A percentile compares a stretch with the other conserved stretches of the same genome.
Conservation (phyloP, 2,329 filamentous ascomycete species). For the Ceratocystis albifundus region DNA sequence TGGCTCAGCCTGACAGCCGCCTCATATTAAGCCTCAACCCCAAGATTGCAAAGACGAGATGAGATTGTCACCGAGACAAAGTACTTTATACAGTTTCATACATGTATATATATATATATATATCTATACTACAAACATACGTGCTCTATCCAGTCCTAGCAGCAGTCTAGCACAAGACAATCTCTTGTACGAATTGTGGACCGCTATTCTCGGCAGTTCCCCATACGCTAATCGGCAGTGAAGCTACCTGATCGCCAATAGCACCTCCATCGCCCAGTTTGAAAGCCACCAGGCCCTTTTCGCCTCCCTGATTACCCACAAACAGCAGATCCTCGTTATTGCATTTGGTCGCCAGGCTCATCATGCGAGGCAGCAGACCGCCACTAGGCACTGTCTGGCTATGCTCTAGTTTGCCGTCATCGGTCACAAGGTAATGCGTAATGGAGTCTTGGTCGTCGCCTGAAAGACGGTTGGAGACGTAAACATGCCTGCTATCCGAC, state of each 20-base stretch:
- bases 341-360: slow-evolving; percentile 29
- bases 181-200: slow-evolving; percentile 21
- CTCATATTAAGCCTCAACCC: background rate
- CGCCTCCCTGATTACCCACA: slow-evolving; percentile 38
- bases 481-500: slow-evolving; percentile 35
- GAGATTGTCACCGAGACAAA: background rate
- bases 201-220: slow-evolving; percentile 7
- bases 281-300: slow-evolving; percentile 34
- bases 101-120: background rate
- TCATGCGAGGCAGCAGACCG: slow-evolving; percentile 37
- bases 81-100: background rate
- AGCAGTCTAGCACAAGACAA: background rate
- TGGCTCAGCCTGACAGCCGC: background rate
- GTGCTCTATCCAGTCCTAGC: background rate
- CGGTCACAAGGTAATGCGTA: slow-evolving; percentile 35
- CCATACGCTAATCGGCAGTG: slow-evolving; percentile 19
- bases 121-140: background rate
- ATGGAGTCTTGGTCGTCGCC: slow-evolving; percentile 38
- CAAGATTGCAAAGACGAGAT: background rate
- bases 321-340: slow-evolving; percentile 32
- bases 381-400: slow-evolving; percentile 30
- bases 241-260: slow-evolving; percentile 25
- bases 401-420: slow-evolving; percentile 29
- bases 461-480: slow-evolving; percentile 42
- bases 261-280: slow-evolving; percentile 28